Evolutionary conservation across 1,139 yeast species (phyloP), one percentile per base, ranked within the genome.

Genomic region (Pichia sp.): DNA sequence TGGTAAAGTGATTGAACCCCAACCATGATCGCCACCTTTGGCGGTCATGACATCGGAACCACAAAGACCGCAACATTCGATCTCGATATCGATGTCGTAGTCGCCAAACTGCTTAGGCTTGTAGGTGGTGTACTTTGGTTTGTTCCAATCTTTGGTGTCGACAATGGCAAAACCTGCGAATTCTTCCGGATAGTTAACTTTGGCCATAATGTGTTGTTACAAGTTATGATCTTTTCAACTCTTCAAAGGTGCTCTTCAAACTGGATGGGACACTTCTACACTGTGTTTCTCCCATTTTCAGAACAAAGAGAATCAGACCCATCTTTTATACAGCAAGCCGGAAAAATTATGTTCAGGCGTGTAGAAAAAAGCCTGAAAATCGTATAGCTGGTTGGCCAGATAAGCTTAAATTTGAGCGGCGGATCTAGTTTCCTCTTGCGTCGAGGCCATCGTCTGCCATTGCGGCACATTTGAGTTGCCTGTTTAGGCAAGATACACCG

Each of bases 1-100:
- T 3, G 68, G 67, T 20, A 55, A 53, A 44, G 62, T 61, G 48
- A 64, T 60, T 24, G 55, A 58, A 63, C 76, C 73, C 83, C 82
- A 76, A 56, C 74, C 76, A 55, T 55, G 58, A 29, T 62, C 66
- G 48, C 63, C 64, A 73, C 58, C 69, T 62, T 46, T 71, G 63
- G 66, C 65, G 30, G 77, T 72, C 69, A 75, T 77, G 47, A 75
- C 66, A 59, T 78, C 82, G 31, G 83, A 74, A 40, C 85, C 87
- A 71, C 89, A 84, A 56, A 84, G 71, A 49, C 88, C 89, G 66
- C 87, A 80, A 58, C 75, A 74, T 59, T 75, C 72, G 54, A 67
- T 65, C 44, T 76, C 76, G 17, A 73, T 71, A 60, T 86, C 87
- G 16, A 80, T 73, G 41, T 87, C 88, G 51, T 81, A 68, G 57